Percentiles rank a stretch among this genome's conserved stretches.
Conservation (phyloP, 176 grass and related monocot species). For the Raddia distichophylla region DNA sequence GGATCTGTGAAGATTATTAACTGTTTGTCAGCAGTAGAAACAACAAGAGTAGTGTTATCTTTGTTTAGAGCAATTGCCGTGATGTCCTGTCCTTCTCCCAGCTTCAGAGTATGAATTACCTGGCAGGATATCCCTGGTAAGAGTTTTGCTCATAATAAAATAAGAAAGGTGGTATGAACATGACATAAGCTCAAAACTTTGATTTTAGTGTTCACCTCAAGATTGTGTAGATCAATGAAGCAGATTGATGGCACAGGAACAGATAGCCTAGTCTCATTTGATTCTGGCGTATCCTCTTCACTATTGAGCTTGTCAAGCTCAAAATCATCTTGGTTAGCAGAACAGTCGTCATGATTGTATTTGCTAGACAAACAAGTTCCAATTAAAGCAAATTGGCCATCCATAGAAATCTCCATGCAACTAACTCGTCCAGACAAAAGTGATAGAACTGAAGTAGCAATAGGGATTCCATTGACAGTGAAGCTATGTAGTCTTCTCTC, state of each 20-base stretch:
- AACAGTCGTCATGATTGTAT: slow-evolving; percentile 36
- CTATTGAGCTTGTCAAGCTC: slow-evolving; percentile 33
- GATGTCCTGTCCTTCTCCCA: slow-evolving; percentile 71
- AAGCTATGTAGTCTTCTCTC: slow-evolving; percentile 83
- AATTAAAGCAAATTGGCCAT: slow-evolving; percentile 82
- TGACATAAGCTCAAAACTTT: slow-evolving; percentile 13
- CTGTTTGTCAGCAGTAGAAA: slow-evolving; percentile 89
- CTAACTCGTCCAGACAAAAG: slow-evolving; percentile 71
- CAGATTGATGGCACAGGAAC: slow-evolving; percentile 79
- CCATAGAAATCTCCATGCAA: slow-evolving; percentile 83
- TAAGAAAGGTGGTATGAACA: slow-evolving; percentile 14
- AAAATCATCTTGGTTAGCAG: slow-evolving; percentile 40
- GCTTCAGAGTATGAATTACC: slow-evolving; percentile 75
- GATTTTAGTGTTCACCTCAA: slow-evolving; percentile 66
- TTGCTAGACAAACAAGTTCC: slow-evolving; percentile 55
- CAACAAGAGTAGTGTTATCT: slow-evolving; percentile 82
- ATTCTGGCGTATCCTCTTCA: slow-evolving; percentile 37
- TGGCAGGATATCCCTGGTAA: slow-evolving; percentile 43
- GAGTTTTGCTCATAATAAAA: slow-evolving; percentile 36
- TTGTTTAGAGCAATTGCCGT: slow-evolving; percentile 74
- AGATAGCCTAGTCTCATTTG: slow-evolving; percentile 45
- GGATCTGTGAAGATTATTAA: slow-evolving; percentile 81
- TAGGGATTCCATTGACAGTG: slow-evolving; percentile 81
- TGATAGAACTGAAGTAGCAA: slow-evolving; percentile 60
- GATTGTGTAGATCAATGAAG: slow-evolving; percentile 87